phyloP scores from a whole-genome alignment of 176 grass and related monocot genomes.

The Bolboschoenus planiculmis region DNA sequence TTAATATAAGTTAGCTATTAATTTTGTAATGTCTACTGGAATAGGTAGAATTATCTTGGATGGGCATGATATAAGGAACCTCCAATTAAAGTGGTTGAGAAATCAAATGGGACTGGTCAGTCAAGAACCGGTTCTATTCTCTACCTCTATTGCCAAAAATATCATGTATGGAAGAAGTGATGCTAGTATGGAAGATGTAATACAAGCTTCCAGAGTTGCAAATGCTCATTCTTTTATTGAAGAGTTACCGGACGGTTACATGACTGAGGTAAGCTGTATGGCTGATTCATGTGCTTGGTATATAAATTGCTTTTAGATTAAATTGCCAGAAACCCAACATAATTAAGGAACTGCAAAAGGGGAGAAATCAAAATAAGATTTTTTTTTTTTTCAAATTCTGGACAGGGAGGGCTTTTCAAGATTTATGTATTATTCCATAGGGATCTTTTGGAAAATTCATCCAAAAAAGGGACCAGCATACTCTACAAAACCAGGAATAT shows the following conservation, averaged over 20 bases:
- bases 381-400: background rate
- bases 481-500: background rate
- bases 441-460: background rate
- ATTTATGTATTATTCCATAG: too few species aligned
- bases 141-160: conserved; percentile 51
- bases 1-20: background rate
- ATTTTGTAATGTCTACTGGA: background rate
- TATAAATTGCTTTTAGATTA: background rate
- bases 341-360: background rate
- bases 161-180: conserved; percentile 47
- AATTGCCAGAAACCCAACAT: background rate
- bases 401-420: background rate
- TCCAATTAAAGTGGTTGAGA: conserved; percentile 43
- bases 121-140: conserved; percentile 50
- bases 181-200: conserved; percentile 40
- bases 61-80: conserved; percentile 21
- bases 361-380: background rate
- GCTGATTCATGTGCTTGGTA: background rate
- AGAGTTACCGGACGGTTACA: conserved; percentile 43
- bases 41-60: conserved; percentile 39
- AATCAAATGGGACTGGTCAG: conserved; percentile 51
- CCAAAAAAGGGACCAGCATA: background rate
- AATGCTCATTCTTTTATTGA: conserved; percentile 54
- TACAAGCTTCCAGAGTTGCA: conserved; percentile 41
- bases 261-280: conserved; percentile 35